Evolutionary conservation across 306 rosid species (phyloP), one percentile per base, ranked within the genome.

Genomic region (Prunus mongolica): DNA sequence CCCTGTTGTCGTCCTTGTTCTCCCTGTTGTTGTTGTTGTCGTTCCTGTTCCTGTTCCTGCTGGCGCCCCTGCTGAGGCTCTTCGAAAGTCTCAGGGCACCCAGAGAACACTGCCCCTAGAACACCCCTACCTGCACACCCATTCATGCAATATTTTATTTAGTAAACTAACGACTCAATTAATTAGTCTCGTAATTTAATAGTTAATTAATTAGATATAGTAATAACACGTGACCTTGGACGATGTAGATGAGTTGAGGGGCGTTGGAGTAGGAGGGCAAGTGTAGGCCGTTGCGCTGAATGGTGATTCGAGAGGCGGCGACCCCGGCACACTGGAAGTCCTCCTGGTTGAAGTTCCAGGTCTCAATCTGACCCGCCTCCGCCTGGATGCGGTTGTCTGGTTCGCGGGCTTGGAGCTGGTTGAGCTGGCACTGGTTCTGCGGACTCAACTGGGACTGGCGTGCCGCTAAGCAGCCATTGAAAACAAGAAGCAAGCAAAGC

Each of bases 211-310:
- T 32, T 32, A 32, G 34, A 34, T 34, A 1, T 34, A 6, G 41
- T 34, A 34, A 34, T 34, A 34, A 34, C 41, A 34, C 41, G 41
- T 2, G 20, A 79, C 90, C 90, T 82, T 65, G 47, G 2, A 54
- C 70, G 9, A 87, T 24, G 77, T 78, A 79, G 50, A 82, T 25
- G 68, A 87, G 86, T 14, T 79, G 76, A 13, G 87, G 89, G 6
- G 86, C 73, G 30, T 78, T 83, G 52, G 63, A 38, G 82, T 82
- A 85, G 7, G 84, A 78, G 20, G 89, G 91, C 76, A 87, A 81
- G 76, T 76, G 85, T 38, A 87, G 91, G 41, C 91, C 86, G 32
- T 78, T 77, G 25, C 62, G 86, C 8, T 87, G 79, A 28, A 87
- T 76, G 49, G 83, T 82, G 19, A 20, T 20, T 18, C 87, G 65